phyloP scores from a whole-genome alignment of 768 basidiomycete species.

The Mycena alexandri region DNA sequence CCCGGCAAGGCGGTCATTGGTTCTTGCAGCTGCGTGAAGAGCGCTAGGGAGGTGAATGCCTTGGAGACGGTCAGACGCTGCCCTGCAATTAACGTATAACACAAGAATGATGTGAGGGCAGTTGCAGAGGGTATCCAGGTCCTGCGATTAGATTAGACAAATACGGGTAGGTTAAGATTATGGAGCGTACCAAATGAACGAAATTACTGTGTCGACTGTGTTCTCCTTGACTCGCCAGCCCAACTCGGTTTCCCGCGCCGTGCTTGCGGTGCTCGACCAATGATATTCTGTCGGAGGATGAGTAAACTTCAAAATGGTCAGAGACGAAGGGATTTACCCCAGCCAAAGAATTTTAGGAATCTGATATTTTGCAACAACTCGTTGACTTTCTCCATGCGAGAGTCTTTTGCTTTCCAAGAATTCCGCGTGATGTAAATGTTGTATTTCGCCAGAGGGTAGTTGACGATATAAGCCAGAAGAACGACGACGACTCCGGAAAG shows the following conservation, averaged over 20 bases:
- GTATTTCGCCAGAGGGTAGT: constrained; percentile 76
- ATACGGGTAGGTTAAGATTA: no score
- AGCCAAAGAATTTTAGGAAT: constrained; percentile 82
- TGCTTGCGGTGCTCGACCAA: constrained; percentile 68
- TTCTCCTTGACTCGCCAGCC: constrained; percentile 76
- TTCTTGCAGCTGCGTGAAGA: constrained; percentile 79
- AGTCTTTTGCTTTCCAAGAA: constrained; percentile 75
- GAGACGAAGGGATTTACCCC: constrained; percentile 61
- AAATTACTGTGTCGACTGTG: constrained; percentile 68
- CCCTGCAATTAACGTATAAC: constrained; percentile 75
- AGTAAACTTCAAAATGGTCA: constrained; percentile 12
- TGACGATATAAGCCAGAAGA: constrained; percentile 69
- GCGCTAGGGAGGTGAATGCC: constrained; percentile 84
- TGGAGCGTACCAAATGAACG: constrained; percentile 73
- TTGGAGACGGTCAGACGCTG: constrained; percentile 80
- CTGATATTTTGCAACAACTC: constrained; percentile 83
- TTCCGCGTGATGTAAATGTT: constrained; percentile 73
- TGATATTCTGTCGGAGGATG: constrained; percentile 59
- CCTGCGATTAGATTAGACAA: constrained; percentile 51
- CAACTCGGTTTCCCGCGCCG: constrained; percentile 73
- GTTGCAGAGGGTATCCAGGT: constrained; percentile 81
- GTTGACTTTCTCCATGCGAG: constrained; percentile 77
- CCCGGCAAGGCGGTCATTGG: constrained; percentile 75
- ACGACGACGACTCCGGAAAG: constrained; percentile 79
- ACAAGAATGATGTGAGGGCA: constrained; percentile 71